phyloP scores from a whole-genome alignment of 805 yeast genomes.

The Groenewaldozyma tartarivorans region DNA sequence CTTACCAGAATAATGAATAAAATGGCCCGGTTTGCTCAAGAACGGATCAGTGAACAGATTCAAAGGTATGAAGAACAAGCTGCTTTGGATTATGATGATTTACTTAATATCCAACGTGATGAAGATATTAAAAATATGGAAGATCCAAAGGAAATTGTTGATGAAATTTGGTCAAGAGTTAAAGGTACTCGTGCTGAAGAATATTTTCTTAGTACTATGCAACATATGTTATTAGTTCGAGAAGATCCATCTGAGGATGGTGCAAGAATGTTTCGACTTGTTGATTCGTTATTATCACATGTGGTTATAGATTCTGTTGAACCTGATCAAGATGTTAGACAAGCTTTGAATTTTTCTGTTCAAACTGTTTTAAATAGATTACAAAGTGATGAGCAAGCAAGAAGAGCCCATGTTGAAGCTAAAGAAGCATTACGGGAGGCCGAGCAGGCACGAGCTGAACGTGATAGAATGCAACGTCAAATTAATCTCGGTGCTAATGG shows the following conservation, averaged over 20 bases:
- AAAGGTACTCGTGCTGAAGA: constrained; percentile 51
- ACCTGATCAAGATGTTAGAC: constrained; percentile 41
- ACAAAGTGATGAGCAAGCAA: constrained; percentile 79
- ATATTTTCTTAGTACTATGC: constrained; percentile 51
- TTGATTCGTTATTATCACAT: constrained; percentile 57
- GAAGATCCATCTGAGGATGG: constrained; percentile 33
- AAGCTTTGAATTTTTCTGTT: constrained; percentile 69
- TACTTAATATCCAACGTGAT: constrained; percentile 30
- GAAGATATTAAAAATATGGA: constrained; percentile 47
- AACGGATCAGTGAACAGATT: constrained; percentile 56
- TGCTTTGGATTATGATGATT: constrained; percentile 45
- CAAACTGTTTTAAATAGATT: constrained; percentile 61
- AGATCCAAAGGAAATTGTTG: constrained; percentile 62
- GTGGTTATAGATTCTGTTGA: constrained; percentile 41
- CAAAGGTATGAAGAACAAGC: constrained; percentile 48
- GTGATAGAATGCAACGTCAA: constrained; percentile 55
- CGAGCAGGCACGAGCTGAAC: constrained; percentile 48
- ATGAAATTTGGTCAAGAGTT: constrained; percentile 48
- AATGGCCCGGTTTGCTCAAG: constrained; percentile 45
- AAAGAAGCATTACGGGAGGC: constrained; percentile 43
- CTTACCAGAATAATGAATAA: constrained; percentile 41
- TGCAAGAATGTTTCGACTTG: constrained; percentile 43
- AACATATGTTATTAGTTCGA: constrained; percentile 47
- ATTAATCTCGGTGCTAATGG: constrained; percentile 72
- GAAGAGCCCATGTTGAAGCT: constrained; percentile 54